Conservation (phyloP, 352 stramenopile species). For the Blastocystis hominis region DNA sequence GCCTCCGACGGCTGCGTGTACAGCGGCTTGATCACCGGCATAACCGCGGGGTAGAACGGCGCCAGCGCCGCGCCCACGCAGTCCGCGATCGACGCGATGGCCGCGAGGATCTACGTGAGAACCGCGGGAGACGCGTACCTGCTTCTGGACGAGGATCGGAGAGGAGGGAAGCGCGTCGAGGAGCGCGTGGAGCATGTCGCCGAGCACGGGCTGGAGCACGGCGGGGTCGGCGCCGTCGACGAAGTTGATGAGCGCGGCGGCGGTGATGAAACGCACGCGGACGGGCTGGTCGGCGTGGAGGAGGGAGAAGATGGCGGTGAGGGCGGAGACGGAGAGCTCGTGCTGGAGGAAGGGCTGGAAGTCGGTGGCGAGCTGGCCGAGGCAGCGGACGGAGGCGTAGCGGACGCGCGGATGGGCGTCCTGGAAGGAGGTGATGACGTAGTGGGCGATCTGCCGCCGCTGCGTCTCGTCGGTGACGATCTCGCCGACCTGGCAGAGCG, state of each 20-base stretch:
- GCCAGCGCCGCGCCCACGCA: constrained; percentile 15
- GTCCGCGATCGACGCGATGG: constrained; percentile 42
- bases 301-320: constrained; percentile 41
- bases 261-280: constrained; percentile 43
- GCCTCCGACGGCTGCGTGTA: constrained; percentile 41
- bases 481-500: constrained; percentile 21
- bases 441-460: constrained; percentile 15
- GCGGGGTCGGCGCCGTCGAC: constrained; percentile 23
- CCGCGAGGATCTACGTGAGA: constrained; percentile 19
- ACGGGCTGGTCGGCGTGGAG: neutral
- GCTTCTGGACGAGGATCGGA: constrained; percentile 35
- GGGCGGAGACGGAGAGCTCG: neutral
- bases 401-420: constrained; percentile 24
- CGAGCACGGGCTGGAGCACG: constrained; percentile 32
- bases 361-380: constrained; percentile 50
- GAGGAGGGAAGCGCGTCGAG: neutral
- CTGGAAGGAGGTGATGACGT: constrained; percentile 43
- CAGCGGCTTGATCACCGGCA: constrained; percentile 50
- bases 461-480: constrained; percentile 30
- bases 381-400: constrained; percentile 46
- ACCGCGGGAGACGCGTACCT: neutral
- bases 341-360: constrained; percentile 41
- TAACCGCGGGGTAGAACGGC: constrained; percentile 30
- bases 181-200: constrained; percentile 6
- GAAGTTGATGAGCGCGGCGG: constrained; percentile 54